Base-by-base conservation (phyloP, 148 eudicot species). In the Vaccinium macrocarpon region DNA sequence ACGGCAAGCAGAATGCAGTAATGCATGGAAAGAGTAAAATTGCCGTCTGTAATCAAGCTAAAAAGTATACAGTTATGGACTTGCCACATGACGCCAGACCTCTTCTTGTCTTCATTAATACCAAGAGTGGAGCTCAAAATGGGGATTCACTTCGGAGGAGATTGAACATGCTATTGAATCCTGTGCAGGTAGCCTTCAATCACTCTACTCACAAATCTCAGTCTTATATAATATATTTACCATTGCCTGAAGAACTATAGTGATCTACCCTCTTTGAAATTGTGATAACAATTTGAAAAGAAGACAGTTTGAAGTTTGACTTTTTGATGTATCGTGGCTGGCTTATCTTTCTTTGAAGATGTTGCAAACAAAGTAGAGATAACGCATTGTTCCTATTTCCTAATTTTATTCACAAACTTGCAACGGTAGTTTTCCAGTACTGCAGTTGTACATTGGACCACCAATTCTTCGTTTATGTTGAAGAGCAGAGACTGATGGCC, bases 81-180 rank as follows among this genome's bases (percentile, higher is more conserved):
- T 89, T 94, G 90, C 91, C 98, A 50, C 91, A 90, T 32, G 93
- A 93, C 87, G 93, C 91, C 25, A 89, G 92, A 82, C 98, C 96
- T 84, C 90, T 93, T 81, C 83, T 94, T 59, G 98, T 94, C 74
- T 93, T 93, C 84, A 92, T 93, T 81, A 94, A 91, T 86, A 86
- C 92, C 83, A 93, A 90, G 85, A 94, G 98, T 84, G 98, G 98
- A 84, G 98, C 93, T 59, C 98, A 93, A 83, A 91, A 90, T 87
- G 98, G 98, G 84, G 91, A 86, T 83, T 86, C 90, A 70, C 89
- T 94, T 16, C 87, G 94, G 85, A 93, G 93, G 88, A 92, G 94
- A 85, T 85, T 94, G 85, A 94, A 93, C 88, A 92, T 91, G 94
- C 86, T 94, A 82, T 81, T 94, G 80, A 94, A 94, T 89, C 96